Evolutionary conservation across 768 basidiomycete species (phyloP).

Genomic region (Cantharellus anzutake): DNA sequence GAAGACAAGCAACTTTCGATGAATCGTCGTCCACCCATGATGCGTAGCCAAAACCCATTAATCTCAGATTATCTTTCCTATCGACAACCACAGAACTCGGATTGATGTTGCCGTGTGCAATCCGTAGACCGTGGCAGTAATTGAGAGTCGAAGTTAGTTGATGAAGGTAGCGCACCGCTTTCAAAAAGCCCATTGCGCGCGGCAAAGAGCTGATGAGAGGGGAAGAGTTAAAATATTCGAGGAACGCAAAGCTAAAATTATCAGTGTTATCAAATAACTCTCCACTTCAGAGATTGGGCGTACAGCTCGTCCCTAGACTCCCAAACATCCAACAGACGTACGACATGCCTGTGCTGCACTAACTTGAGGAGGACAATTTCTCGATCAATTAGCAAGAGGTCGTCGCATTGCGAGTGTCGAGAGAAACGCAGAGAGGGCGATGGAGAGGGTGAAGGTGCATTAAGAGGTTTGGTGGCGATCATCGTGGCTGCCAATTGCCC

Average conservation of each 20-base stretch:
- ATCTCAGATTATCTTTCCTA: constrained; percentile 50
- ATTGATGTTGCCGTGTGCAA: constrained; percentile 95
- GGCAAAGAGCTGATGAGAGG: constrained; percentile 89
- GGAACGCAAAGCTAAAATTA: not conserved
- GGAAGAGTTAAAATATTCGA: constrained; percentile 23
- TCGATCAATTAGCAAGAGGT: constrained; percentile 58
- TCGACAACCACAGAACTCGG: constrained; percentile 94
- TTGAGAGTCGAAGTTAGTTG: constrained; percentile 90
- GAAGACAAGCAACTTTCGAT: constrained; percentile 85
- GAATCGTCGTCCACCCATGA: constrained; percentile 75
- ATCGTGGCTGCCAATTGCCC: constrained; percentile 91
- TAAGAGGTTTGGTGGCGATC: constrained; percentile 75
- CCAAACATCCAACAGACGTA: constrained; percentile 90
- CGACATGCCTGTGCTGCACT: constrained; percentile 94
- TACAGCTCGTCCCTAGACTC: constrained; percentile 74
- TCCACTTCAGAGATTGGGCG: constrained; percentile 7
- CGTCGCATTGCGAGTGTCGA: constrained; percentile 16
- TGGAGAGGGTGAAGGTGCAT: constrained; percentile 46
- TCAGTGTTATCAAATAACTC: not conserved
- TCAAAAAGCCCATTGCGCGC: constrained; percentile 84
- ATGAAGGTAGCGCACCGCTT: constrained; percentile 84
- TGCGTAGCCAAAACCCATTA: constrained; percentile 98
- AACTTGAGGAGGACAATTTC: constrained; percentile 99
- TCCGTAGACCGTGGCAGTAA: constrained; percentile 94
- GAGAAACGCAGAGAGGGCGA: constrained; percentile 54